Base-by-base conservation (phyloP, 352 stramenopile genomes). In the Globisporangium splendens region DNA sequence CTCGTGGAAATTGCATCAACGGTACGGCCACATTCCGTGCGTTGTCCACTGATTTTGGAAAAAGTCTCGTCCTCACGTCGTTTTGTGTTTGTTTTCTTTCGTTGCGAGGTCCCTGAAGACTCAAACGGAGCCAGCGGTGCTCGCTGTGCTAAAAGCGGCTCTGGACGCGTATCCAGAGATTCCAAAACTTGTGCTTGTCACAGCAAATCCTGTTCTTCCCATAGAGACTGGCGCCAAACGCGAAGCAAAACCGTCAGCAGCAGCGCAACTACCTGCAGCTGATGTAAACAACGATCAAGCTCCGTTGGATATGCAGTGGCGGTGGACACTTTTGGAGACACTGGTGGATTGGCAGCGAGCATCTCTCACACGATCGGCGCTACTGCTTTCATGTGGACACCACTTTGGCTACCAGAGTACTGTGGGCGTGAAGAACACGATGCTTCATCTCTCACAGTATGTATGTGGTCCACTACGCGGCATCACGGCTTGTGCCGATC, bases 351-450 rank as follows among this genome's bases (percentile, higher is more conserved):
- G 71, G 65, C 77, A 69, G 46, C 61, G 74, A 15, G 39, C 41
- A 13, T 50, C 65, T 1, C 15, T 75, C 38, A 60, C 44, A 14
- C 65, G 55, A 8, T 63, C 62, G 17, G 11, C 77, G 8, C 13
- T 64, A 0, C 50, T 83, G 14, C 44, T 72, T 0, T 64, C 73
- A 5, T 75, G 67, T 18, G 12, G 33, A 33, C 22, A 46, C 33
- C 13, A 8, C 15, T 55, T 17, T 41, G 65, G 70, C 8, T 73
- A 56, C 24, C 43, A 64, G 31, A 68, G 56, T 5, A 48, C 56
- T 0, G 22, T 83, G 38, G 68, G 46, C 14, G 28, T 83, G 2
- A 76, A 75, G 38, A 65, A 78, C 39, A 82, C 70, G 20, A 72
- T 50, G 17, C 50, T 79, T 8, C 60, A 50, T 4, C 67, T 85